A percentile compares a stretch with the other conserved stretches of the same genome.
phyloP scores from a whole-genome alignment of 257 asterid species.

The Plantago major region DNA sequence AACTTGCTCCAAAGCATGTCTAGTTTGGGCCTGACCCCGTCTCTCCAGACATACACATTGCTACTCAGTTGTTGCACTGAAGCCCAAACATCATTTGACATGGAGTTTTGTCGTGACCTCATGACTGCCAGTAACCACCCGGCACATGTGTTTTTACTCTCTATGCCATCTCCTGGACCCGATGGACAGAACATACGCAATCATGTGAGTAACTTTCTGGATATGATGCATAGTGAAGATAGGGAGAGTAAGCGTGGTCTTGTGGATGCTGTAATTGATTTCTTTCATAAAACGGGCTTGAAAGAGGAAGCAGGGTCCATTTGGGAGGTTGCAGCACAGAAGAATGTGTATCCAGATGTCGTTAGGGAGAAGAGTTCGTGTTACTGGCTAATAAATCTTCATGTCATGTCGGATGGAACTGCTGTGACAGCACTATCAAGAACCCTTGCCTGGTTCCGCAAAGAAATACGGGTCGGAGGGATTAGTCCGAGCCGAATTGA shows the following conservation, averaged over 20 bases:
- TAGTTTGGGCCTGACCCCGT: slow-evolving; percentile 62
- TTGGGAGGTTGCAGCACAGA: slow-evolving; percentile 90
- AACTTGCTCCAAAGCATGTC: slow-evolving; percentile 81
- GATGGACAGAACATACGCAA: slow-evolving; percentile 82
- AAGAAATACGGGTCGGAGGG: slow-evolving; percentile 65
- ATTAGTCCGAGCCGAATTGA: slow-evolving; percentile 67
- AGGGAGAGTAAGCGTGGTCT: slow-evolving; percentile 96
- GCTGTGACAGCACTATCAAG: slow-evolving; percentile 92
- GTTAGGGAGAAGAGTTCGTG: slow-evolving; percentile 65
- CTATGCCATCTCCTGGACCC: slow-evolving; percentile 88
- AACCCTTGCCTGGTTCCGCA: slow-evolving; percentile 85
- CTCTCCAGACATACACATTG: slow-evolving; percentile 84
- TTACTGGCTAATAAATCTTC: slow-evolving; percentile 92
- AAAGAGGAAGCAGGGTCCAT: slow-evolving; percentile 95
- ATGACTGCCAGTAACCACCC: slow-evolving; percentile 86
- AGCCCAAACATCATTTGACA: slow-evolving; percentile 67
- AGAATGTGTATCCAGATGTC: slow-evolving; percentile 88
- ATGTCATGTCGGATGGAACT: slow-evolving; percentile 94
- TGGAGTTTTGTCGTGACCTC: slow-evolving; percentile 69
- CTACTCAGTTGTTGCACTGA: slow-evolving; percentile 92
- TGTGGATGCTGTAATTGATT: slow-evolving; percentile 82
- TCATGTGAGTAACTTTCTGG: slow-evolving; percentile 77
- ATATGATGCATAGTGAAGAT: slow-evolving; percentile 89
- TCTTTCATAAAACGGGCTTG: slow-evolving; percentile 81
- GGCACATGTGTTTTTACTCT: slow-evolving; percentile 64